Percentiles rank a stretch among this genome's conserved stretches.
Evolutionary conservation across 2,329 filamentous ascomycete species (phyloP).

Genomic region (Talaromyces sp.): DNA sequence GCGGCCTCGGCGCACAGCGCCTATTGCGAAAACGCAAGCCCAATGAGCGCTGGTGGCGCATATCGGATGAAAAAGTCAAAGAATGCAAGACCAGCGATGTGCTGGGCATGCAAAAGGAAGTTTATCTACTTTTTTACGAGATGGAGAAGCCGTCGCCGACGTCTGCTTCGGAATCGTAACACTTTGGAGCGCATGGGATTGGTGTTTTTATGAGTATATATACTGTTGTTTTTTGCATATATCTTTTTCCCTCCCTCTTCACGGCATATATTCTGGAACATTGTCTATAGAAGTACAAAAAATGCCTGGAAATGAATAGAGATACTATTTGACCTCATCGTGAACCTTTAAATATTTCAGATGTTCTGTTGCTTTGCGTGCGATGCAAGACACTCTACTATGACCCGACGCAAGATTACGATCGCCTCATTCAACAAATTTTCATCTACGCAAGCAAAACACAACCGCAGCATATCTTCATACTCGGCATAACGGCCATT

Average conservation of each 20-base stretch:
- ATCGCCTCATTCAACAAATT: neutral
- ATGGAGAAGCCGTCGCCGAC: constrained; percentile 50
- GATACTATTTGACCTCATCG: neutral
- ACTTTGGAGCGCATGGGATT: neutral
- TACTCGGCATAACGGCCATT: neutral
- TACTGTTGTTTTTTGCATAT: neutral
- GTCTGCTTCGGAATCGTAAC: neutral
- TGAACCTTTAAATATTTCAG: neutral
- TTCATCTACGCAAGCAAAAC: neutral
- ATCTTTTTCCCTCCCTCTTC: neutral
- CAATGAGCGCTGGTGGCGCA: constrained; percentile 88
- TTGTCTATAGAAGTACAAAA: neutral
- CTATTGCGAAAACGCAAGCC: constrained; percentile 55
- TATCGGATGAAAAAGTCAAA: constrained; percentile 94
- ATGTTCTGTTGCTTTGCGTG: neutral
- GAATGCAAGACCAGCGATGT: constrained; percentile 91
- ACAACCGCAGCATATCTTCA: neutral
- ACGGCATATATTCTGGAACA: neutral
- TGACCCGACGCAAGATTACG: neutral
- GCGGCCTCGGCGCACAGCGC: constrained; percentile 14
- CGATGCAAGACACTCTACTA: neutral
- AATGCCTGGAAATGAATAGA: neutral
- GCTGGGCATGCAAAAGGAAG: constrained; percentile 87
- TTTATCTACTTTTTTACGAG: constrained; percentile 96
- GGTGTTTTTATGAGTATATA: neutral